phyloP scores from a whole-genome alignment of 257 asterid genomes.

The Parsonsia alboflavescens region DNA sequence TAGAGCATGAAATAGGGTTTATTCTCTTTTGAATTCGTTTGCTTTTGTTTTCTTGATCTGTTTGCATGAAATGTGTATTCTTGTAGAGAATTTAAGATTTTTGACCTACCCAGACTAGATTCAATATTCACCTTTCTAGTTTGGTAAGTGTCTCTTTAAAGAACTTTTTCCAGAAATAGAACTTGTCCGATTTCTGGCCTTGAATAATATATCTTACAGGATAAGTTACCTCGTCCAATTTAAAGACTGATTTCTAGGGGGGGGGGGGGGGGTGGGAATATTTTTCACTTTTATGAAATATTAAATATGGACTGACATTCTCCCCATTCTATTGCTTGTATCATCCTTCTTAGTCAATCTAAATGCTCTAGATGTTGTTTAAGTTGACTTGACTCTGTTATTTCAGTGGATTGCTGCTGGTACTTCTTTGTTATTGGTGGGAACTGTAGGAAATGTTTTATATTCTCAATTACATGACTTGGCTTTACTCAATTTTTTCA shows the following conservation, averaged over 20 bases:
- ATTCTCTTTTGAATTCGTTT: neutral
- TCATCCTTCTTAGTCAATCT: neutral
- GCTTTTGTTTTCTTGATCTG: neutral
- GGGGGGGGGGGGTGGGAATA: neutral
- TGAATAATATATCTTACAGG: neutral
- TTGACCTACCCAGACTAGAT: neutral
- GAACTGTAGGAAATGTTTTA: neutral
- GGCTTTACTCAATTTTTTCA: constrained; percentile 30
- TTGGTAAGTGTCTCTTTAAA: neutral
- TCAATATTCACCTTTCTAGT: neutral
- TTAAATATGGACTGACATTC: neutral
- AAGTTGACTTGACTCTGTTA: neutral
- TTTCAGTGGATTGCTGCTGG: neutral
- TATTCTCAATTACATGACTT: constrained; percentile 5
- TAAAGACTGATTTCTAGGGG: neutral
- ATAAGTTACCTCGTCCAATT: neutral
- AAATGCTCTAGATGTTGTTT: neutral
- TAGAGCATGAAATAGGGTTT: neutral
- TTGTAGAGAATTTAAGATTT: neutral
- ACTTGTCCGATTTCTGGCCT: neutral
- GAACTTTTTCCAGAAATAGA: neutral
- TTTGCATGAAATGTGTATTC: neutral
- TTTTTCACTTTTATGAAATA: neutral
- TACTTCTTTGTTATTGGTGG: neutral
- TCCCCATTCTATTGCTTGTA: neutral